Evolutionary conservation across 495 filamentous ascomycete genomes (phyloP).

Genomic region (Trichocladium antarcticum): DNA sequence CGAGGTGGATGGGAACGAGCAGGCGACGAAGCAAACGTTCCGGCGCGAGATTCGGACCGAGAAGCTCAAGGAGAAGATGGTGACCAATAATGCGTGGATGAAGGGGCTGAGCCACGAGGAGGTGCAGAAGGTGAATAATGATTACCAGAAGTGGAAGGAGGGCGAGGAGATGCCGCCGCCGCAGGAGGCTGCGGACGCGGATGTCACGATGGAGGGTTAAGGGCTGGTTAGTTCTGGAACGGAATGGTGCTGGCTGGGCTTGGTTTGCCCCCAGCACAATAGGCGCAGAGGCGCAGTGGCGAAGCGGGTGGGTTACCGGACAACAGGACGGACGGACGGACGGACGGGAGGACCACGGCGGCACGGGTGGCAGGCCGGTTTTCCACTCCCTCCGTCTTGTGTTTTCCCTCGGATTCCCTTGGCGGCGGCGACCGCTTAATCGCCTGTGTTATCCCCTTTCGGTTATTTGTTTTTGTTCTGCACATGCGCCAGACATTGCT

Average conservation of each 20-base stretch:
- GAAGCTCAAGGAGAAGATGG: slow-evolving; percentile 57
- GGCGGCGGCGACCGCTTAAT: no score
- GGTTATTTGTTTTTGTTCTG: no score
- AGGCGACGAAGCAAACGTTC: slow-evolving; percentile 36
- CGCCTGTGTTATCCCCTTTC: no score
- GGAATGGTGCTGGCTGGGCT: background rate
- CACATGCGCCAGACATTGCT: no score
- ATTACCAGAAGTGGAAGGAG: slow-evolving; percentile 44
- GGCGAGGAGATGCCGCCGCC: slow-evolving; percentile 18
- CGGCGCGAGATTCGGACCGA: slow-evolving; percentile 48
- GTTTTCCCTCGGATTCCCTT: no score
- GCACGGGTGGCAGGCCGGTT: background rate
- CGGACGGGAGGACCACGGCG: background rate
- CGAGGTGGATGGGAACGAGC: slow-evolving; percentile 23
- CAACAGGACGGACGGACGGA: background rate
- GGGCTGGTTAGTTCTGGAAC: no score
- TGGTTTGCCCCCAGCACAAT: background rate
- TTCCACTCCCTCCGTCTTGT: background rate
- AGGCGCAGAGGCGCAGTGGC: background rate
- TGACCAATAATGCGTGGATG: slow-evolving; percentile 69
- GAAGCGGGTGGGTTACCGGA: background rate
- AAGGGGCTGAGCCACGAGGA: slow-evolving; percentile 57
- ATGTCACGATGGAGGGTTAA: slow-evolving; percentile 22
- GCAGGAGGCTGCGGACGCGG: slow-evolving; percentile 7
- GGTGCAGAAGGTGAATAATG: slow-evolving; percentile 56